These are phyloP conservation scores for Globisporangium echinulatum DNA, from an alignment of 352 stramenopile genomes.

Conservation along the genomic window DNA sequence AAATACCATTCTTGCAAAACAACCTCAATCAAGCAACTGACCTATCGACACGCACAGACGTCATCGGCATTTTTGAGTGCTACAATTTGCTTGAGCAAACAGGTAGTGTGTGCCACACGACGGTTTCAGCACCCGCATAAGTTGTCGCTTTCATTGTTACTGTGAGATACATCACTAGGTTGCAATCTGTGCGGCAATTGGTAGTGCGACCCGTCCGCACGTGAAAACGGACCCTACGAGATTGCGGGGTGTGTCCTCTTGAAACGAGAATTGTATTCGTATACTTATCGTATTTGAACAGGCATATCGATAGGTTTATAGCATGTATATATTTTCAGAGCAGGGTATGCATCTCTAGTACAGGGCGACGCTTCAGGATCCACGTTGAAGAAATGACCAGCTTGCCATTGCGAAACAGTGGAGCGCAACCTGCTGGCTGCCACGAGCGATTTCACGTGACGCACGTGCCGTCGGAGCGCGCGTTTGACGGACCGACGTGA, in stretches of 20 bases:
- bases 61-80: slow-evolving; percentile 36
- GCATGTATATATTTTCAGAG: too few relatives aligned
- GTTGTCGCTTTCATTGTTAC: too few relatives aligned
- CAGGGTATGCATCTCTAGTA: too few relatives aligned
- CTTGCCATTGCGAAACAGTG: slow-evolving; percentile 4
- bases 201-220: neutral
- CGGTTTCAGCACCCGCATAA: neutral
- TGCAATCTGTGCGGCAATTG: too few relatives aligned
- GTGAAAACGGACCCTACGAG: neutral
- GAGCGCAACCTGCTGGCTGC: neutral
- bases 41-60: slow-evolving; percentile 35
- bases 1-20: too few relatives aligned
- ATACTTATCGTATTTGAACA: too few relatives aligned
- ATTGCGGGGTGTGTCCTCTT: too few relatives aligned
- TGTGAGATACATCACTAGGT: too few relatives aligned
- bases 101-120: neutral
- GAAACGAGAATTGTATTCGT: too few relatives aligned
- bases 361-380: slow-evolving; percentile 15
- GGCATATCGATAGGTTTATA: too few relatives aligned
- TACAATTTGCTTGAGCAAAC: slow-evolving; percentile 10
- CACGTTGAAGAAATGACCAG: slow-evolving; percentile 7
- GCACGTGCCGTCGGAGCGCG: neutral
- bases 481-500: neutral
- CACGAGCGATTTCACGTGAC: neutral
- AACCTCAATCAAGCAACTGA: too few relatives aligned